Conservation (phyloP, 225 moss, liverwort and hornwort species). For the Thuidium tamariscinum region DNA sequence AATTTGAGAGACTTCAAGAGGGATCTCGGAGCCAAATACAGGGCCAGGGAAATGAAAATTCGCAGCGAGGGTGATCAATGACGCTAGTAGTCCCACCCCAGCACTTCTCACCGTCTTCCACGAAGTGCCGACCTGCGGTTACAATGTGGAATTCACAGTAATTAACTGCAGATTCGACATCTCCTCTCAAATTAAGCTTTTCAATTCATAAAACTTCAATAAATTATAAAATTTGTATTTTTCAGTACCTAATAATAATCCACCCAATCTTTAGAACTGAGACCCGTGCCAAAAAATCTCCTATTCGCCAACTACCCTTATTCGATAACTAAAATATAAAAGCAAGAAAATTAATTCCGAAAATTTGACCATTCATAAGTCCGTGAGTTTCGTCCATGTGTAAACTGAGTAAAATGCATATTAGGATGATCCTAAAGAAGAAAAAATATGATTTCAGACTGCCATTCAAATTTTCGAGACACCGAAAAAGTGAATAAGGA, state of each 20-base stretch:
- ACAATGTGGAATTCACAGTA: not conserved
- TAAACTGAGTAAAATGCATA: not conserved
- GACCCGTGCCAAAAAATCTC: not conserved
- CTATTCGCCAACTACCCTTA: not conserved
- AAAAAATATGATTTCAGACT: not conserved
- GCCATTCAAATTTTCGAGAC: not conserved
- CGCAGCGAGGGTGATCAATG: conserved; percentile 14
- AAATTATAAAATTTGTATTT: no score
- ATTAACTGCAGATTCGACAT: not conserved
- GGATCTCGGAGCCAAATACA: conserved; percentile 8
- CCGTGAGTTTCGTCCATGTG: not conserved
- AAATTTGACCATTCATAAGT: not conserved
- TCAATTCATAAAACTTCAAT: not conserved
- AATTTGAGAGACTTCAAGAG: not conserved
- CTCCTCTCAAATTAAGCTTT: not conserved
- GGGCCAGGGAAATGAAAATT: not conserved
- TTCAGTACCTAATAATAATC: not conserved
- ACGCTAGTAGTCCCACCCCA: conserved; percentile 17
- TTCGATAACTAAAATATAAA: not conserved
- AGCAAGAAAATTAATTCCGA: not conserved
- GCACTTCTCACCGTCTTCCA: not conserved
- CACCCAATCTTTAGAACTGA: not conserved
- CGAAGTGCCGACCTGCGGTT: not conserved
- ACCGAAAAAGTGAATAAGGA: not conserved
- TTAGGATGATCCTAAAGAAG: not conserved